Percentiles rank a stretch among this genome's conserved stretches.
Conservation (phyloP, 2,329 filamentous ascomycete genomes). For the Xylariaceae sp. region DNA sequence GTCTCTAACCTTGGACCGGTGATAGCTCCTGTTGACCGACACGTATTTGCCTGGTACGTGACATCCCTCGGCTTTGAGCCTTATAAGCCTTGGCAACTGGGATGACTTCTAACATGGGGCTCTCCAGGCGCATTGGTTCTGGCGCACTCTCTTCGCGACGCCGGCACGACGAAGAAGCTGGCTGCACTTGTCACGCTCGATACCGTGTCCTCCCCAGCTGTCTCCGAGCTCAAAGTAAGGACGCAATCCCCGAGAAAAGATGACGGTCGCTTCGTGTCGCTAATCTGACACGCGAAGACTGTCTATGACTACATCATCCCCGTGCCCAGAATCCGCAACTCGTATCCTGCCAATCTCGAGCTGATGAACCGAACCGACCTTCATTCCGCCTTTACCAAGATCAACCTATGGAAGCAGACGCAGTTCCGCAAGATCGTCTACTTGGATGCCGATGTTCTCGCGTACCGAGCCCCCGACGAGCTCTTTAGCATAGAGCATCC, state of each 20-base stretch:
- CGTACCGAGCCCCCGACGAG: conserved; percentile 85
- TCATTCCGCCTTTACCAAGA: conserved; percentile 92
- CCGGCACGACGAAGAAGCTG: conserved; percentile 77
- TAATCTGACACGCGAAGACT: conserved; percentile 42
- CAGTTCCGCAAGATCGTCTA: conserved; percentile 93
- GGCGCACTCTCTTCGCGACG: conserved; percentile 90
- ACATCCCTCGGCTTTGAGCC: no score
- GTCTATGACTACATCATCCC: conserved; percentile 87
- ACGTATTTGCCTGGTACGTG: conserved; percentile 80
- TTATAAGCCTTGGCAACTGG: not conserved
- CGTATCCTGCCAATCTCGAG: conserved; percentile 72
- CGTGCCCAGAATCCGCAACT: conserved; percentile 73
- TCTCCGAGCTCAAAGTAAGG: conserved; percentile 71
- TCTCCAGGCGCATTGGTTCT: conserved; percentile 78
- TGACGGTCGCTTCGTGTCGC: conserved; percentile 2
- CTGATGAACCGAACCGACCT: conserved; percentile 90
- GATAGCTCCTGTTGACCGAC: conserved; percentile 85
- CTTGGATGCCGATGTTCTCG: conserved; percentile 90
- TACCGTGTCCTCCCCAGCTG: conserved; percentile 65
- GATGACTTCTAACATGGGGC: conserved; percentile 12
- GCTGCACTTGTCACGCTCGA: conserved; percentile 80
- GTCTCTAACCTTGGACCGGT: conserved; percentile 23
- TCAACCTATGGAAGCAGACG: conserved; percentile 84
- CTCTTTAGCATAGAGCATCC: conserved; percentile 63
- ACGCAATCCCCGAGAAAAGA: conserved; percentile 2